Evolutionary conservation across 352 stramenopile genomes (phyloP).

Genomic region (Globisporangium canariense): DNA sequence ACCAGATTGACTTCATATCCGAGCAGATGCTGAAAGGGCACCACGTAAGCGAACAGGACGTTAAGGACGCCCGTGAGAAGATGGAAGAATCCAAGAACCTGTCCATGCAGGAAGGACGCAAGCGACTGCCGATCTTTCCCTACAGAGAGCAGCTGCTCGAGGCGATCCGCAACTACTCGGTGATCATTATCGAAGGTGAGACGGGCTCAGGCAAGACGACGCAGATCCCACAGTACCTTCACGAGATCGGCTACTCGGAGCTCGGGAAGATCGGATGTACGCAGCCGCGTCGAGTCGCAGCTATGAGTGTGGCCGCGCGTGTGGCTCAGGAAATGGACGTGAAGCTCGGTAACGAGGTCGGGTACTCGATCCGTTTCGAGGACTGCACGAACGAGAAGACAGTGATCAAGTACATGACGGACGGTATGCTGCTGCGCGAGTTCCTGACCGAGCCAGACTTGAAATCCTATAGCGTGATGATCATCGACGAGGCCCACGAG

Average conservation of each 20-base stretch:
- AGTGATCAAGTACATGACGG: constrained; percentile 99
- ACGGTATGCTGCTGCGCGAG: constrained; percentile 99
- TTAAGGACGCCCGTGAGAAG: constrained; percentile 60
- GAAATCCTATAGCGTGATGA: constrained; percentile 97
- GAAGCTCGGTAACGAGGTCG: constrained; percentile 96
- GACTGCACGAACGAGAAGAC: constrained; percentile 98
- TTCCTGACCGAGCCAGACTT: constrained; percentile 97
- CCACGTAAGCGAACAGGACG: constrained; percentile 80
- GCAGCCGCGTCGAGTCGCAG: constrained; percentile 96
- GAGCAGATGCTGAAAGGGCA: constrained; percentile 84
- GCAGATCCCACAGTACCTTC: constrained; percentile 98
- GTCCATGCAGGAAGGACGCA: constrained; percentile 94
- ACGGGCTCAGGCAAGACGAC: constrained; percentile 98
- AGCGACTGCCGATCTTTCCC: constrained; percentile 96
- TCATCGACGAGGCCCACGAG: constrained; percentile 99
- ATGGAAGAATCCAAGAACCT: constrained; percentile 86
- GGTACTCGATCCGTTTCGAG: constrained; percentile 99
- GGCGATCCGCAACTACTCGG: constrained; percentile 93
- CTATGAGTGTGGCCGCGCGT: constrained; percentile 98
- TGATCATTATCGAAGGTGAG: constrained; percentile 88
- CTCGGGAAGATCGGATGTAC: constrained; percentile 94
- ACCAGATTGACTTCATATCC: constrained; percentile 99
- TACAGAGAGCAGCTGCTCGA: constrained; percentile 98
- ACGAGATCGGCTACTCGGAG: constrained; percentile 96
- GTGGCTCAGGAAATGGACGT: constrained; percentile 99